A percentile compares a stretch with the other conserved stretches of the same genome.
Conservation (phyloP, 345 rosid genomes). For the Eucalyptus regnans region DNA sequence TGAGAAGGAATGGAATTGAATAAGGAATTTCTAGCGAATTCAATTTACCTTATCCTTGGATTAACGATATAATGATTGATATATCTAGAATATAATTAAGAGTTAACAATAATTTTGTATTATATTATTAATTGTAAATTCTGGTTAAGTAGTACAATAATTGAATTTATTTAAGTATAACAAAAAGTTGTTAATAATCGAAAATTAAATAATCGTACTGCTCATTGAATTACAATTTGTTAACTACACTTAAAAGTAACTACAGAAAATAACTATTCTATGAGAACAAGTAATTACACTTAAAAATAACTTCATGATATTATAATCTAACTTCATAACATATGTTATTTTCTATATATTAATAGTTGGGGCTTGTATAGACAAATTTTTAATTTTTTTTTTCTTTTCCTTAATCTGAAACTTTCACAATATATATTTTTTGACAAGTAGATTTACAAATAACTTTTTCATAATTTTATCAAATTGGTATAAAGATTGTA, state of each 20-base stretch:
- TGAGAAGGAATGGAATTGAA: background rate
- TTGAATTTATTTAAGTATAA: background rate
- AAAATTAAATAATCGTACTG: background rate
- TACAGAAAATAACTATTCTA: background rate
- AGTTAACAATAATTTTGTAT: background rate
- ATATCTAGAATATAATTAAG: background rate
- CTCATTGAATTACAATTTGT: background rate
- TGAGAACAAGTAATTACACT: background rate
- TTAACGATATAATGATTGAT: background rate
- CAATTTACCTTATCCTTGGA: background rate
- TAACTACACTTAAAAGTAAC: background rate
- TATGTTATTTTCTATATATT: background rate
- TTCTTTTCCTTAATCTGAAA: background rate
- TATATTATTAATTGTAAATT: background rate
- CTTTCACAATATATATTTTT: background rate
- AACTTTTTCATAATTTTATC: background rate
- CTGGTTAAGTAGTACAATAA: background rate
- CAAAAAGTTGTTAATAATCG: background rate
- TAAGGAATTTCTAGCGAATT: background rate
- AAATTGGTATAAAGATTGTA: background rate
- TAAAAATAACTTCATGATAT: background rate
- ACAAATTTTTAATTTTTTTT: background rate
- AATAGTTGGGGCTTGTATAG: background rate
- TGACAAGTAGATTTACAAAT: background rate
- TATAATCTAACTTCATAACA: background rate